Base-by-base conservation (phyloP, 2,329 filamentous ascomycete species). In the Xylariaceae sp. region DNA sequence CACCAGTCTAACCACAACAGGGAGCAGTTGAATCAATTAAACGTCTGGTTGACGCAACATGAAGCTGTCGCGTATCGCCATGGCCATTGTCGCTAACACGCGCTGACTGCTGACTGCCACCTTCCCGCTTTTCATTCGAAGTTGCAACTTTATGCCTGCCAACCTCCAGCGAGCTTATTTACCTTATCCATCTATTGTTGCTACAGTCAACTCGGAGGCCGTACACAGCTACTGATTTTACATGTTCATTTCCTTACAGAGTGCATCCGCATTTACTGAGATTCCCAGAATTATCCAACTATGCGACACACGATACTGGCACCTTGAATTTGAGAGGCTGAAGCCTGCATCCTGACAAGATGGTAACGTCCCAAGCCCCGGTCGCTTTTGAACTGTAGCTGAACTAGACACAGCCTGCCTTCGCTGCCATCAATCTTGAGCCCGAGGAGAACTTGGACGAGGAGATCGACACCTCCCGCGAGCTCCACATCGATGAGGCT, bases 401-500 rank as follows among this genome's bases (percentile, higher is more conserved):
- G 19, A 56, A 13, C 40, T n/a, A 17, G 16, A 36, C n/a, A 19
- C 55, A 83, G 81, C 78, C 81, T 60, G 80, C 83, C 63, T 97
- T 95, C 74, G 84, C 87, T 64, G 90, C 93, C 48, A 85, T 97
- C 71, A 99, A 99, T 69, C 83, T 97, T 72, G 92, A 97, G 71
- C 88, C 90, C 10, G 94, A 97, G 73, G 90, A 95, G 66, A 89
- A 90, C 52, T 77, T 87, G 58, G 91, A 96, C 67, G 90, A 96
- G 63, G 92, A 97, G 71, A 77, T 96, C 65, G 94, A 99, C 69
- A 91, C 94, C 64, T 96, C 92, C 33, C 94, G 93, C 69, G 93
- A 97, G 71, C 85, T 99, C 47, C 45, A 88, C 78, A 93, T 97
- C 65, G 94, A 99, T 65, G 94, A 99, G 73, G 92, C 94, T 44